Evolutionary conservation across 306 rosid genomes (phyloP).

Genomic region (Gillenia trifoliata): DNA sequence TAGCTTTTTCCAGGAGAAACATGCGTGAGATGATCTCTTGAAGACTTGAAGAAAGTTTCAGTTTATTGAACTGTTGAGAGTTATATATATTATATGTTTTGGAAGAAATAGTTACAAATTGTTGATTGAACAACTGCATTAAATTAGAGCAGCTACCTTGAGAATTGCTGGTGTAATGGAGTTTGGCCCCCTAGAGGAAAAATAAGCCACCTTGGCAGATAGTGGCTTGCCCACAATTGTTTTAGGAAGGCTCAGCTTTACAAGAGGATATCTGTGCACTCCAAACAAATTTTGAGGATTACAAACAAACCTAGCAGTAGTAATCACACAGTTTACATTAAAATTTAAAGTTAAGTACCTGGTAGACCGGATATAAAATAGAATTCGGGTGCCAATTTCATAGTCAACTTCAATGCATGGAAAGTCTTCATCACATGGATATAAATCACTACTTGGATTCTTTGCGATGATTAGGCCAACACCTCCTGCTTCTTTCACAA

Average conservation of each 20-base stretch:
- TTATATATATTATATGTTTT: no score
- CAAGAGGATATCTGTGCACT: constrained; percentile 26
- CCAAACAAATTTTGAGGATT: not conserved
- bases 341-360: constrained; percentile 13
- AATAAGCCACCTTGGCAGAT: constrained; percentile 35
- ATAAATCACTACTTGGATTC: constrained; percentile 17
- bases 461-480: constrained; percentile 27
- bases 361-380: constrained; percentile 38
- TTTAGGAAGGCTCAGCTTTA: constrained; percentile 31
- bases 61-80: not conserved
- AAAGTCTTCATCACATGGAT: constrained; percentile 19
- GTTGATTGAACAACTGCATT: not conserved
- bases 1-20: not conserved
- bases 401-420: constrained; percentile 38
- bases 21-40: not conserved
- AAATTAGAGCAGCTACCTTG: constrained; percentile 21
- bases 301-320: not conserved
- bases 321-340: no score
- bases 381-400: constrained; percentile 36
- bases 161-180: constrained; percentile 34
- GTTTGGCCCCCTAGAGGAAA: constrained; percentile 45
- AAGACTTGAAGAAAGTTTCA: no score
- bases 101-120: no score
- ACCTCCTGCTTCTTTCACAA: constrained; percentile 31
- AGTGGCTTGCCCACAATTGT: constrained; percentile 40